A percentile compares a stretch with the other conserved stretches of the same genome.
Conservation (phyloP, 2,329 filamentous ascomycete species). For the Bipolaris oryzae region DNA sequence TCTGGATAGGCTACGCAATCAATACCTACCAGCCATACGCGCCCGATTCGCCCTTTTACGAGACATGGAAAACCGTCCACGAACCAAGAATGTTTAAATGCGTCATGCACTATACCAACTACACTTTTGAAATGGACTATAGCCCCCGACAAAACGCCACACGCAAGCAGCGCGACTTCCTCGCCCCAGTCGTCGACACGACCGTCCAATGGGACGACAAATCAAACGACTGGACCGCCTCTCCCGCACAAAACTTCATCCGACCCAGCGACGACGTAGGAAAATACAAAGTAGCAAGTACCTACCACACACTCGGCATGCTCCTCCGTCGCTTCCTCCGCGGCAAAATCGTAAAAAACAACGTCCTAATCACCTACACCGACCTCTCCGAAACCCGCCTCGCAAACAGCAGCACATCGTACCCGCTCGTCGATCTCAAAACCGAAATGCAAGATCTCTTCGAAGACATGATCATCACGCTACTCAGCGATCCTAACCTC, state of each 20-base stretch:
- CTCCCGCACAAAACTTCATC: constrained; percentile 31
- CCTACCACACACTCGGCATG: constrained; percentile 43
- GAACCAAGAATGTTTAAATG: constrained; percentile 46
- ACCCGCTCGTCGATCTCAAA: constrained; percentile 38
- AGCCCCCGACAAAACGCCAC: constrained; percentile 33
- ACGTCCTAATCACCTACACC: constrained; percentile 38
- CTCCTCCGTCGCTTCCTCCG: constrained; percentile 46
- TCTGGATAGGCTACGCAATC: constrained; percentile 47
- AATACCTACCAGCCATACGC: constrained; percentile 36
- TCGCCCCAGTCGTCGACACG: constrained; percentile 40
- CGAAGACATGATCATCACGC: constrained; percentile 47
- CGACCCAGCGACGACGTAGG: constrained; percentile 27
- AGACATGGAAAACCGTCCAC: constrained; percentile 40
- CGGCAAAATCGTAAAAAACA: constrained; percentile 36
- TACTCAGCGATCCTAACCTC: constrained; percentile 43
- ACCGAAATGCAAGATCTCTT: constrained; percentile 39
- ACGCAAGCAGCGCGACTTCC: constrained; percentile 35
- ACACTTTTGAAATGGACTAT: constrained; percentile 43
- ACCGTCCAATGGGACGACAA: constrained; percentile 26
- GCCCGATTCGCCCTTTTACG: constrained; percentile 26
- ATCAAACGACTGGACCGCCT: constrained; percentile 19
- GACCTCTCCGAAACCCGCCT: constrained; percentile 46
- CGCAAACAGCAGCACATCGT: constrained; percentile 35
- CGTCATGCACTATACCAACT: constrained; percentile 45
- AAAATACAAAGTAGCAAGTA: constrained; percentile 41